Evolutionary conservation across 2,329 filamentous ascomycete species (phyloP).

Genomic region (Aspergillus sojae): DNA sequence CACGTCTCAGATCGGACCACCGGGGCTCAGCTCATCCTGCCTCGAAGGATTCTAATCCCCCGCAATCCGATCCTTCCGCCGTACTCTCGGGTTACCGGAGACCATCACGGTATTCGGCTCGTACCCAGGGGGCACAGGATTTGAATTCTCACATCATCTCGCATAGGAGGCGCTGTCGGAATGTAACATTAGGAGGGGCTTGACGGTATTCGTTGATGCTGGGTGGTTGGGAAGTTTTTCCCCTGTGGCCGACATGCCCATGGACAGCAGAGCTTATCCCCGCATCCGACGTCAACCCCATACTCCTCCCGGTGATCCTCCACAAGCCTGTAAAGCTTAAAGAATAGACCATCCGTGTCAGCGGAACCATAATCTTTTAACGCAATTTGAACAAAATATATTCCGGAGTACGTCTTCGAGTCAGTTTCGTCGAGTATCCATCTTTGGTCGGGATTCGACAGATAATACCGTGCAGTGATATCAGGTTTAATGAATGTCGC

Average conservation of each 20-base stretch:
- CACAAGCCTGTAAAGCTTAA: not conserved
- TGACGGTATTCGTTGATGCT: not conserved
- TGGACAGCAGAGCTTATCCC: not conserved
- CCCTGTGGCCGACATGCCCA: not conserved
- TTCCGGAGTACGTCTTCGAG: not conserved
- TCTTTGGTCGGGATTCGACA: too few species aligned
- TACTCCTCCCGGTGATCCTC: not conserved
- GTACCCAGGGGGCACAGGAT: not conserved
- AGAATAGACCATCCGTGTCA: too few species aligned
- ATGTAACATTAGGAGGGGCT: not conserved
- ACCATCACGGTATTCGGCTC: not conserved
- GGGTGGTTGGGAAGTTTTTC: not conserved
- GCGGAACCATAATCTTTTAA: not conserved
- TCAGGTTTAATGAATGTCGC: not conserved
- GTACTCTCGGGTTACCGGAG: conserved; percentile 2
- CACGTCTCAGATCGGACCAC: not conserved
- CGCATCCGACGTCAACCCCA: not conserved
- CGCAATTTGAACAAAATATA: not conserved
- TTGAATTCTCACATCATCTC: not conserved
- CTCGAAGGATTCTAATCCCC: not conserved
- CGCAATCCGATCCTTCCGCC: not conserved
- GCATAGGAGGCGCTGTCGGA: not conserved
- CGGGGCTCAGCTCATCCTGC: not conserved
- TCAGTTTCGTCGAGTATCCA: not conserved
- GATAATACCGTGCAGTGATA: too few species aligned